Percentiles rank a stretch among this genome's conserved stretches.
Evolutionary conservation across 768 basidiomycete species (phyloP).

Genomic region (Mycena metata): DNA sequence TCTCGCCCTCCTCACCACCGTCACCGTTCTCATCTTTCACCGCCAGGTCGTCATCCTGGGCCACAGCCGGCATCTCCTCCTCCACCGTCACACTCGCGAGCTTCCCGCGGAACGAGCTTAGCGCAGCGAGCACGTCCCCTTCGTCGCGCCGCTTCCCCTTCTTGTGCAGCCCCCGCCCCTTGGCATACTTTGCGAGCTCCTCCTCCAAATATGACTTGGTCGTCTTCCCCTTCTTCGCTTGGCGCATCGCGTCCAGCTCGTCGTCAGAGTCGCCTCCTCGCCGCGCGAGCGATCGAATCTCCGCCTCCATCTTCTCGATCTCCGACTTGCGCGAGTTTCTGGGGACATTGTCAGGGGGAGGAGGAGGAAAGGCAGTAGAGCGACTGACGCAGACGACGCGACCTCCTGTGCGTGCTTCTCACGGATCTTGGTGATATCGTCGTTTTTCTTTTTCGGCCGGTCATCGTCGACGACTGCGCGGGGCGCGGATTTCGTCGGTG

Average conservation of each 20-base stretch:
- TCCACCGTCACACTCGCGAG: slow-evolving; percentile 58
- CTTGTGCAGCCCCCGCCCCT: slow-evolving; percentile 69
- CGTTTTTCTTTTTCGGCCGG: slow-evolving; percentile 49
- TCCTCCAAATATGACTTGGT: slow-evolving; percentile 82
- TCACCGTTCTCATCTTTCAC: slow-evolving; percentile 36
- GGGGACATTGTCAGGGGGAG: background rate
- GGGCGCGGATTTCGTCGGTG: slow-evolving; percentile 36
- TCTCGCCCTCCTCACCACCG: slow-evolving; percentile 42
- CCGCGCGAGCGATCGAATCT: slow-evolving; percentile 83
- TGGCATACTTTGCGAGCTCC: slow-evolving; percentile 86
- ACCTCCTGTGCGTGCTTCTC: slow-evolving; percentile 83
- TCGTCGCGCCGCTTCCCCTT: slow-evolving; percentile 79
- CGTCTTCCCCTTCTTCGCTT: slow-evolving; percentile 60
- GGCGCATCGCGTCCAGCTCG: slow-evolving; percentile 61
- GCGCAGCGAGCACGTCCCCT: slow-evolving; percentile 73
- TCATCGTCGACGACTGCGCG: slow-evolving; percentile 41
- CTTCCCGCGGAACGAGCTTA: slow-evolving; percentile 80
- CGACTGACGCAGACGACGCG: slow-evolving; percentile 68
- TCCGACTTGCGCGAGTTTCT: slow-evolving; percentile 79
- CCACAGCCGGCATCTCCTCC: slow-evolving; percentile 33
- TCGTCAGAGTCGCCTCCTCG: slow-evolving; percentile 71
- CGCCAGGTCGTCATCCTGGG: slow-evolving; percentile 40
- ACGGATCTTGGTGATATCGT: slow-evolving; percentile 79
- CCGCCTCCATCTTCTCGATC: slow-evolving; percentile 90
- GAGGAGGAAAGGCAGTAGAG: background rate